Evolutionary conservation across 116 monocot species (phyloP), one percentile per base, ranked within the genome.

Genomic region (Dioscorea cayenensis): DNA sequence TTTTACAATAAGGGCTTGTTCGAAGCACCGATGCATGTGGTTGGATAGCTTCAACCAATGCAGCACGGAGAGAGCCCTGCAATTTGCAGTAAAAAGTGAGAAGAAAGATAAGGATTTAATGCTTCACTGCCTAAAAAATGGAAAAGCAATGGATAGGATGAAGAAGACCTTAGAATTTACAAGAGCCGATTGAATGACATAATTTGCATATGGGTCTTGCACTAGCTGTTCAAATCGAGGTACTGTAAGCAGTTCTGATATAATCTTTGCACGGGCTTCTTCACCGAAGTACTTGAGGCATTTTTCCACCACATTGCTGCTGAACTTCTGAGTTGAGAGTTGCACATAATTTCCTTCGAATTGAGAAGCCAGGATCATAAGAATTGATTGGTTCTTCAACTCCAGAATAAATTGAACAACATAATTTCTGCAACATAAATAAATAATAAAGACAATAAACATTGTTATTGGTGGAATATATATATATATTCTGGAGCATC

Each of bases 221-320:
- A 86, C 69, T n/a, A 83, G 17, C 25, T 75, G 72, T 25, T 81
- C 78, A 32, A 89, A 89, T 10, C 58, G 77, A 55, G 71, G 29
- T n/a, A 75, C 51, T 7, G 75, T 64, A n/a, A 89, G 83, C 37
- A 89, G 62, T 32, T 89, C 89, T 14, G 74, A 5, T 10, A 89
- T 78, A 20, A 89, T 78, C 25, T 18, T 79, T 0, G 73, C 64
- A 69, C 70, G 75, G 27, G 59, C 55, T 51, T 60, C 29, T n/a
- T 85, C 89, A 14, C 28, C 28, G 71, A 85, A 83, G 16, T 50
- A 7, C 35, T 86, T 78, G 51, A 89, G 71, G 51, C 89, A 89
- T 67, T 79, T 86, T 63, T 89, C 89, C 12, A 89, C 86, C 36
- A 89, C 89, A 65, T 89, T 85, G 70, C 86, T 89, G 64, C 83